These are phyloP conservation scores for Carex cristatella DNA, from an alignment of 176 grass and related monocot species.

Conservation along the genomic window DNA sequence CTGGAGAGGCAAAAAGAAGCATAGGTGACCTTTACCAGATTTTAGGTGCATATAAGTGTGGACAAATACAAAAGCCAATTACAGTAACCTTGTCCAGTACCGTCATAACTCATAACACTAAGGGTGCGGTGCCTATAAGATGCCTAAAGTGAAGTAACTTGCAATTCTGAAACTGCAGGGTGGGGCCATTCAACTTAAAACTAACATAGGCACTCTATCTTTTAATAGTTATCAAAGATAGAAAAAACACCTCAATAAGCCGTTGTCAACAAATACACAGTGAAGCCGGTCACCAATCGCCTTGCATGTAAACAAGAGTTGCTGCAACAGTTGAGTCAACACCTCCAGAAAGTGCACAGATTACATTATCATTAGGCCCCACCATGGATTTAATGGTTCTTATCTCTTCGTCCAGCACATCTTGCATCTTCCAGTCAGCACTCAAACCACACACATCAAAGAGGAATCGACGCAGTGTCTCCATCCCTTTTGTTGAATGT, in stretches of 20 bases:
- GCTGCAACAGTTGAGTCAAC: conserved; percentile 82
- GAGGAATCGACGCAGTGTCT: conserved; percentile 62
- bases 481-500: conserved; percentile 86
- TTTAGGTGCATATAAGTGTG: not conserved
- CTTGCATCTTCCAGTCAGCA: conserved; percentile 86
- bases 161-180: not conserved
- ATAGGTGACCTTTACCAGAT: not conserved
- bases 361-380: conserved; percentile 62
- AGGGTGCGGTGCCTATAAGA: not conserved
- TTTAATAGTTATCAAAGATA: not conserved
- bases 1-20: not conserved
- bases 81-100: not conserved
- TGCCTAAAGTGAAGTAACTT: not conserved
- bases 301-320: conserved; percentile 75
- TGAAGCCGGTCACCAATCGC: conserved; percentile 80
- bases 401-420: conserved; percentile 85
- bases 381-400: conserved; percentile 60
- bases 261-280: conserved; percentile 88
- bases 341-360: conserved; percentile 80
- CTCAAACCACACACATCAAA: conserved; percentile 70
- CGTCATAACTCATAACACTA: not conserved
- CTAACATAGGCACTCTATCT: not conserved
- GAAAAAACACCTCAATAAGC: conserved; percentile 56
- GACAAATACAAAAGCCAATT: not conserved
- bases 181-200: not conserved